Base-by-base conservation (phyloP, 306 rosid species). In the Pyrus bretschneideri region DNA sequence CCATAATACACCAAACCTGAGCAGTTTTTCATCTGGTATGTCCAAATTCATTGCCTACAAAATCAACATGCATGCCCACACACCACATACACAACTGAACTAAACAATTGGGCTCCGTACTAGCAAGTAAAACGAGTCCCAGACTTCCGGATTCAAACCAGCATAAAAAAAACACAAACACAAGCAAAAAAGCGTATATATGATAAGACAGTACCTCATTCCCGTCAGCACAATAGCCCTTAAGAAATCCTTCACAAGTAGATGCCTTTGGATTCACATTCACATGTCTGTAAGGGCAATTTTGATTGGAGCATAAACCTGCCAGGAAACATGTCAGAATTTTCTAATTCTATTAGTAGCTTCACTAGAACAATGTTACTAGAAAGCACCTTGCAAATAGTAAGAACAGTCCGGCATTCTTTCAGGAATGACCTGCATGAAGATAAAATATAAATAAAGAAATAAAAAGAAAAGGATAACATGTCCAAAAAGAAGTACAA, bases 371-470 rank as follows among this genome's bases (percentile, higher is more conserved):
- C 3, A 65, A 74, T 59, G 12, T 31, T 33, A 63, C 69, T 42
- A 75, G 61, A 77, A 76, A 74, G 70, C 78, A 92, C 97, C 97
- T 93, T 89, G 99, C 88, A 91, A 79, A 82, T 83, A 95, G 88
- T 83, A 95, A 68, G 97, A 95, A 80, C 97, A 95, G 82, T 91
- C 98, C 3, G 91, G 97, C 98, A 95, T 95, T 83, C 97, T 91
- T 86, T 95, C 97, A 2, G 97, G 99, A 79, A 95, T 89, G 81
- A 92, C 93, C 98, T 95, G 93, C 83, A 78, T 55, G 75, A 59
- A 55, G 78, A 84, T 76, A 67, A 60, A 83, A 77, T 75, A 42
- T 72, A 71, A 52, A 49, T 79, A 42, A 79, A 68, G 73, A 72
- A 62, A 27, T n/a, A 76, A 35, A 64, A 73, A 77, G 44, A 69